These are phyloP conservation scores for Penicillium crustosum DNA, from an alignment of 2,329 filamentous ascomycete genomes.

Conservation along the genomic window DNA sequence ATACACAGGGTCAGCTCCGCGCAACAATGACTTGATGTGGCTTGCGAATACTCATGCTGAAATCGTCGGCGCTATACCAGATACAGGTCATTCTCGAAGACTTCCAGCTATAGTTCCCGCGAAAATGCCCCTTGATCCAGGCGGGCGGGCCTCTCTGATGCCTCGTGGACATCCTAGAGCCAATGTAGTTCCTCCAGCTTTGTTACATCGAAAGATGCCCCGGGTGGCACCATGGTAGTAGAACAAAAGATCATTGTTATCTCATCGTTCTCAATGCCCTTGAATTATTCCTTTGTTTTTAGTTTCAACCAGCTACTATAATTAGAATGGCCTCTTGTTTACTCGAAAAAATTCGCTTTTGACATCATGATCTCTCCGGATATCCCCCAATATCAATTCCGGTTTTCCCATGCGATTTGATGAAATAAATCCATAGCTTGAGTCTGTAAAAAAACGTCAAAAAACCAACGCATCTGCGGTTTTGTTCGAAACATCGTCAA, in stretches of 20 bases:
- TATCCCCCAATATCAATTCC: neutral
- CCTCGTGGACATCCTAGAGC: neutral
- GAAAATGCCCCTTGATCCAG: neutral
- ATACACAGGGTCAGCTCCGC: neutral
- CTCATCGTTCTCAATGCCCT: neutral
- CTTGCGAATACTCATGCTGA: neutral
- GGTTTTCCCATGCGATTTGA: neutral
- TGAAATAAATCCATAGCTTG: neutral
- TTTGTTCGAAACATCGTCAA: neutral
- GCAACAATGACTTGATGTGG: neutral
- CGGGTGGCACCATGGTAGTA: neutral
- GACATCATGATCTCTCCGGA: neutral
- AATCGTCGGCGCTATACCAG: neutral
- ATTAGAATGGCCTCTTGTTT: neutral
- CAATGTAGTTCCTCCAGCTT: neutral
- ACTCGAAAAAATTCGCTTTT: neutral
- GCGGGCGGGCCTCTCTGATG: neutral
- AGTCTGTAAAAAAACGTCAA: neutral
- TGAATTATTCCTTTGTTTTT: neutral
- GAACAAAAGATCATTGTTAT: neutral
- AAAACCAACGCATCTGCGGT: neutral
- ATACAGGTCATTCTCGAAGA: neutral
- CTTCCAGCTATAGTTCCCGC: neutral
- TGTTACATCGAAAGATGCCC: neutral
- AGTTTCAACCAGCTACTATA: neutral